Evolutionary conservation across 139 green algal species (phyloP), one percentile per base, ranked within the genome.

Genomic region (Chlorella sp.): DNA sequence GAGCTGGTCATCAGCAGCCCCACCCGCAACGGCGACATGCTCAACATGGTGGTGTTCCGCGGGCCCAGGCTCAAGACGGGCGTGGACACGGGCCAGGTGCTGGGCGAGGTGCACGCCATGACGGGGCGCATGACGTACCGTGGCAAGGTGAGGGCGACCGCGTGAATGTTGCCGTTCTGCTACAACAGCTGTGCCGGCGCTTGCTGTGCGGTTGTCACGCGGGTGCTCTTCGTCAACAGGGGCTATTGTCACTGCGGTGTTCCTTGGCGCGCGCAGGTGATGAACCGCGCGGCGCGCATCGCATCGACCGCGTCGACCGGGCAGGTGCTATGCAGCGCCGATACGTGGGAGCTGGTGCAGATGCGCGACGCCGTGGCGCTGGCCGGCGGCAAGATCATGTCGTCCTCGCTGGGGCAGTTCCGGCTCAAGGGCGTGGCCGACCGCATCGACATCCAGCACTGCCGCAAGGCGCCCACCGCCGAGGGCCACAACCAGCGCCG

Each of bases 41-140:
- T 80, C 75, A 80, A 80, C 70, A 76, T 69, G 2, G 27, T 63
- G 65, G 63, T 79, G 30, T 83, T 79, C 73, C 65, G 76, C 27
- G 80, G 80, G 27, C 77, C 82, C 34, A 61, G 80, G 24, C 69
- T 86, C 23, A 83, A 83, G 70, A 79, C 74, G 26, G 80, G 80
- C 1, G 68, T 86, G 32, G 74, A 80, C 66, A 74, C 36, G 49
- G 80, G 80, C 26, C 69, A 79, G 62, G 72, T 82, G 35, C 73
- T 82, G 50, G 72, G 66, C 26, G 66, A 74, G 69, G 73, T 82
- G 62, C 80, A 86, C 60, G 75, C 74, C 34, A 81, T 77, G 62
- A 81, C 80, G 0, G 80, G 80, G 35, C 61, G 74, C 49, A 83
- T 86, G 73, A 82, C 80, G 4, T 86, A 86, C 66, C 71, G 80